These are phyloP conservation scores for Phalaenopsis hybrid DNA, from an alignment of 116 monocot species.

Conservation along the genomic window DNA sequence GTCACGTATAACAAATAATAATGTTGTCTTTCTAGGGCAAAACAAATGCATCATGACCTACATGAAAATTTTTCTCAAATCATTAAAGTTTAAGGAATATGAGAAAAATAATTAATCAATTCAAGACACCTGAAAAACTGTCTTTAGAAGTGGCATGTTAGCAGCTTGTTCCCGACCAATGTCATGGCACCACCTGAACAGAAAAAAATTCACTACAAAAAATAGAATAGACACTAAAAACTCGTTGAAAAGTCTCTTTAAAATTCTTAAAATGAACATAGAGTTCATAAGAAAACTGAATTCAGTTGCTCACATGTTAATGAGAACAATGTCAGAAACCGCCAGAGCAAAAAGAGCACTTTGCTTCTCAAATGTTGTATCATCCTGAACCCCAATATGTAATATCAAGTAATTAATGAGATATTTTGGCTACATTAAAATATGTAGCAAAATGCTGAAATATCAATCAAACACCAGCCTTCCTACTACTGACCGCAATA, in stretches of 20 bases:
- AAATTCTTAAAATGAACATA: background rate
- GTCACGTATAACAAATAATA: slow-evolving; percentile 1
- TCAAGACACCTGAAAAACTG: background rate
- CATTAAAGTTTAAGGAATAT: background rate
- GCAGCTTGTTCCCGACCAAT: slow-evolving; percentile 93
- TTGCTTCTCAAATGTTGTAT: slow-evolving; percentile 90
- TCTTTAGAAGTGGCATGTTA: slow-evolving; percentile 43
- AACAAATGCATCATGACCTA: slow-evolving; percentile 1
- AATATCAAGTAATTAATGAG: too few species aligned
- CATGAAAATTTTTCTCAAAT: background rate
- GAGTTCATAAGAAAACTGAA: background rate
- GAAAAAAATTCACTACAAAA: background rate
- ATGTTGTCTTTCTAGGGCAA: background rate
- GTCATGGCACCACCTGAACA: slow-evolving; percentile 82
- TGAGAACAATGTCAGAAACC: slow-evolving; percentile 75
- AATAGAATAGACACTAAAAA: background rate
- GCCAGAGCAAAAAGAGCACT: slow-evolving; percentile 83
- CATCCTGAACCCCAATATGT: slow-evolving; percentile 48
- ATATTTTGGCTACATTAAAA: too few species aligned
- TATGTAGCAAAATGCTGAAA: too few species aligned
- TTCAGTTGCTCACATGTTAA: slow-evolving; percentile 66
- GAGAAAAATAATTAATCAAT: background rate
- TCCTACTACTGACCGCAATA: too few species aligned
- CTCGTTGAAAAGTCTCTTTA: background rate
- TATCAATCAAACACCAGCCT: too few species aligned